These are phyloP conservation scores for Exophiala mesophila DNA, from an alignment of 2,329 filamentous ascomycete species.

Conservation along the genomic window DNA sequence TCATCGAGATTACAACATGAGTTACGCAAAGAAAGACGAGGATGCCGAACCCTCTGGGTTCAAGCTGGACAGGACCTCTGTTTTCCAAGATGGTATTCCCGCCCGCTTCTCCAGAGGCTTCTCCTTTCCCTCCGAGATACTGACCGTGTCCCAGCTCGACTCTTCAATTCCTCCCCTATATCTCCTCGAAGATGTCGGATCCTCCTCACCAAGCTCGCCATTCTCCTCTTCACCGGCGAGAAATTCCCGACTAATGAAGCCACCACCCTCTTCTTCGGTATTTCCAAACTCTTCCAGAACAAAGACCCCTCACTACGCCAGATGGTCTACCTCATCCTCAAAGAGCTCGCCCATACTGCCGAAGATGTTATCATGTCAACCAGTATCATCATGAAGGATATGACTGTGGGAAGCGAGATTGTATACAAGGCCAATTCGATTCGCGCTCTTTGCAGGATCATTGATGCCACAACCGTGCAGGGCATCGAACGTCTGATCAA, in stretches of 20 bases:
- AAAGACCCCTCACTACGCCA: slow-evolving; percentile 96
- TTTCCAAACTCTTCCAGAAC: slow-evolving; percentile 99
- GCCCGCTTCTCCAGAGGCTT: slow-evolving; percentile 1
- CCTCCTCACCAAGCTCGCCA: slow-evolving; percentile 92
- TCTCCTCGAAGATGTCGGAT: slow-evolving; percentile 96
- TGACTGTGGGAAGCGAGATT: slow-evolving; percentile 87
- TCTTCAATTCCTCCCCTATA: slow-evolving; percentile 97
- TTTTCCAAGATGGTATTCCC: slow-evolving; percentile 88
- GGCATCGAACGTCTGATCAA: slow-evolving; percentile 98
- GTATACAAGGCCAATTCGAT: slow-evolving; percentile 96
- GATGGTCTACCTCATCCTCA: slow-evolving; percentile 98
- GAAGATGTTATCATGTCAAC: slow-evolving; percentile 99
- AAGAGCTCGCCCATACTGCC: slow-evolving; percentile 90
- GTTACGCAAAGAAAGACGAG: slow-evolving; percentile 98
- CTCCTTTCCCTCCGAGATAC: slow-evolving; percentile 18
- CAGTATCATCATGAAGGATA: slow-evolving; percentile 99
- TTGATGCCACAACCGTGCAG: slow-evolving; percentile 92
- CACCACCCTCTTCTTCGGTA: slow-evolving; percentile 96
- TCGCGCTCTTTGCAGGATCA: slow-evolving; percentile 89
- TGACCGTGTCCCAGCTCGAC: slow-evolving; percentile 62
- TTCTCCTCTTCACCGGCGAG: slow-evolving; percentile 94
- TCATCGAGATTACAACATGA: slow-evolving; percentile 71
- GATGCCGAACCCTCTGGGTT: slow-evolving; percentile 90
- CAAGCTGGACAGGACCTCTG: slow-evolving; percentile 94
- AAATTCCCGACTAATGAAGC: slow-evolving; percentile 96